phyloP scores from a whole-genome alignment of 163 green algal species.

The Chlamydomonas reinhardtii region DNA sequence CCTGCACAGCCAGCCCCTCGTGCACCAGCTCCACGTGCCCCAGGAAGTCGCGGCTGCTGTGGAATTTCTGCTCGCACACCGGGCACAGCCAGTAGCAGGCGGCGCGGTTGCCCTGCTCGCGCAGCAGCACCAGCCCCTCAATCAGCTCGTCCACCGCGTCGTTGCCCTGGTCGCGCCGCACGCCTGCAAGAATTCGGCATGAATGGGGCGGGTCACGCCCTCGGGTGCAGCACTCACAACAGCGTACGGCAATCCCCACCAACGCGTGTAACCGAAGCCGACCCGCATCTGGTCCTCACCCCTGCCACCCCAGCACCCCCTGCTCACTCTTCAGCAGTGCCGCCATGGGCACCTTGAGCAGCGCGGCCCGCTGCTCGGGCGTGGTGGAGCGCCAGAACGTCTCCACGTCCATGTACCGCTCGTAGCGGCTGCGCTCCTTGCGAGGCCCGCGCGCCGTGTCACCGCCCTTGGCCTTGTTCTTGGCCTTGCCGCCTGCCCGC shows the following conservation, averaged over 20 bases:
- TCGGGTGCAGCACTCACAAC: no score
- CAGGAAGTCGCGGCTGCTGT: constrained; percentile 65
- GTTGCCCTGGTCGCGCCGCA: constrained; percentile 66
- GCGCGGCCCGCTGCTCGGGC: constrained; percentile 62
- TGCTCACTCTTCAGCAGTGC: constrained; percentile 61
- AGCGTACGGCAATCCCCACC: no score
- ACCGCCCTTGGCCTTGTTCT: constrained; percentile 41
- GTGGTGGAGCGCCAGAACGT: constrained; percentile 73
- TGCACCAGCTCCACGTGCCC: constrained; percentile 74
- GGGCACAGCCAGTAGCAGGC: constrained; percentile 82
- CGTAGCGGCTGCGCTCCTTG: constrained; percentile 62
- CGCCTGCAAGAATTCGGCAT: constrained; percentile 57
- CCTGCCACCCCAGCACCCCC: no score
- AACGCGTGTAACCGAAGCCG: neutral
- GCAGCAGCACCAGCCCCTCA: constrained; percentile 80
- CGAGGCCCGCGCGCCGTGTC: constrained; percentile 28
- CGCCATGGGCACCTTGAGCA: constrained; percentile 78
- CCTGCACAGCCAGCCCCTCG: constrained; percentile 74
- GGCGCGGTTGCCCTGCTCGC: constrained; percentile 66
- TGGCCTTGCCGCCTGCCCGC: constrained; percentile 41
- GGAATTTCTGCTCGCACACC: constrained; percentile 72
- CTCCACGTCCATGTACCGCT: constrained; percentile 81
- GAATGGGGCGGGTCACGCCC: no score
- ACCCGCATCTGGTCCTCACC: no score
- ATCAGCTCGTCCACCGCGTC: constrained; percentile 72